These are phyloP conservation scores for Penicillium expansum DNA, from an alignment of 2,329 filamentous ascomycete species.

Conservation along the genomic window DNA sequence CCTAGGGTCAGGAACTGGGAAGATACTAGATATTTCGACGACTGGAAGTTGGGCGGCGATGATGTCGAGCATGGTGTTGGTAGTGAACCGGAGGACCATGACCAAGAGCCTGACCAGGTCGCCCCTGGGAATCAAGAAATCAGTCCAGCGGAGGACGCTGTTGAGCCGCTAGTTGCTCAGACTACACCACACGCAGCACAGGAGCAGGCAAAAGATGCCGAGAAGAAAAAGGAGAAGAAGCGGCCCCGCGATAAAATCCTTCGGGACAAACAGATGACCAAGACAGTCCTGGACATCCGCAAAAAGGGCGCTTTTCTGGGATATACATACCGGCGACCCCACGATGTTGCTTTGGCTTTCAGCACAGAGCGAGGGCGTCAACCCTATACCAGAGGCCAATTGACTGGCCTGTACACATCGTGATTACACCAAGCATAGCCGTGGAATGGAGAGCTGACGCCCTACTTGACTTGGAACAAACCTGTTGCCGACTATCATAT, in stretches of 20 bases:
- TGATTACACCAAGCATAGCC: background rate
- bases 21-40: constrained; percentile 85
- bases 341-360: constrained; percentile 35
- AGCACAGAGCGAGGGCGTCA: constrained; percentile 34
- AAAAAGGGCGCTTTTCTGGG: constrained; percentile 83
- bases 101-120: background rate
- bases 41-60: constrained; percentile 66
- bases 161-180: background rate
- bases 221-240: constrained; percentile 65
- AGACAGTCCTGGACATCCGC: constrained; percentile 71
- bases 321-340: constrained; percentile 71
- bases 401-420: constrained; percentile 27
- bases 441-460: background rate
- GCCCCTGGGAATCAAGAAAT: background rate
- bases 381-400: constrained; percentile 21
- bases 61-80: constrained; percentile 41
- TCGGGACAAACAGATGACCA: constrained; percentile 66
- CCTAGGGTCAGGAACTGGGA: constrained; percentile 67
- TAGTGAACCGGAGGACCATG: constrained; percentile 13
- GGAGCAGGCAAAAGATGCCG: constrained; percentile 32
- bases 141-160: background rate
- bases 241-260: constrained; percentile 81
- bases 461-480: background rate
- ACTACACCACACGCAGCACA: constrained; percentile 22
- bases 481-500: background rate